Percentiles rank a stretch among this genome's conserved stretches.
phyloP scores from a whole-genome alignment of 371 early-diverging fungal species.

The Mucor lusitanicus region DNA sequence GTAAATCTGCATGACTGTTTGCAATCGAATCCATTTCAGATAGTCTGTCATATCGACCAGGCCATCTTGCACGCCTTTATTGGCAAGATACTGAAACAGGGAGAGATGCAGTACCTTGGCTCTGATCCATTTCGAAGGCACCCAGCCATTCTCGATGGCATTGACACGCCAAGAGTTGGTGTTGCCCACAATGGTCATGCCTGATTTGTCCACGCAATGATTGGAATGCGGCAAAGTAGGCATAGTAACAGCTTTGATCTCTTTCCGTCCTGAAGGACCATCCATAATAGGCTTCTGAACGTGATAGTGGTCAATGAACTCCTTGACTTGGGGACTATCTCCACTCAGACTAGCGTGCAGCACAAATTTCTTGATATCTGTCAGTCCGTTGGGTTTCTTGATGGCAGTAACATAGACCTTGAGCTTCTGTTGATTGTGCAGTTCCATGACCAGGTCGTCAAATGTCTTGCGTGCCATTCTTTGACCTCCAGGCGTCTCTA shows the following conservation, averaged over 20 bases:
- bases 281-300: background rate
- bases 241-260: slow-evolving; percentile 2
- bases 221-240: background rate
- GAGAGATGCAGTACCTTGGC: slow-evolving; percentile 11
- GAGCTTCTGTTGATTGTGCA: slow-evolving; percentile 16
- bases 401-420: slow-evolving; percentile 4
- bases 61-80: background rate
- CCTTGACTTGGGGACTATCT: slow-evolving; percentile 12
- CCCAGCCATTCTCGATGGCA: slow-evolving; percentile 15
- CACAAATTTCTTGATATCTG: slow-evolving; percentile 15
- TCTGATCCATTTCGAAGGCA: slow-evolving; percentile 15
- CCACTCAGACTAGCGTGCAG: slow-evolving; percentile 5
- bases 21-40: background rate
- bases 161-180: background rate
- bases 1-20: background rate
- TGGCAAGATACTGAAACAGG: background rate
- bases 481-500: background rate
- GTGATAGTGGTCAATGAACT: background rate
- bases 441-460: background rate
- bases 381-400: slow-evolving; percentile 6
- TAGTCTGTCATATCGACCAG: background rate
- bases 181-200: background rate
- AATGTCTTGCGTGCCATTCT: slow-evolving; percentile 11
- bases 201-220: background rate
- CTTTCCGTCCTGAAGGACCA: background rate